Conservation (phyloP, 306 rosid genomes). For the Casuarina equisetifolia region DNA sequence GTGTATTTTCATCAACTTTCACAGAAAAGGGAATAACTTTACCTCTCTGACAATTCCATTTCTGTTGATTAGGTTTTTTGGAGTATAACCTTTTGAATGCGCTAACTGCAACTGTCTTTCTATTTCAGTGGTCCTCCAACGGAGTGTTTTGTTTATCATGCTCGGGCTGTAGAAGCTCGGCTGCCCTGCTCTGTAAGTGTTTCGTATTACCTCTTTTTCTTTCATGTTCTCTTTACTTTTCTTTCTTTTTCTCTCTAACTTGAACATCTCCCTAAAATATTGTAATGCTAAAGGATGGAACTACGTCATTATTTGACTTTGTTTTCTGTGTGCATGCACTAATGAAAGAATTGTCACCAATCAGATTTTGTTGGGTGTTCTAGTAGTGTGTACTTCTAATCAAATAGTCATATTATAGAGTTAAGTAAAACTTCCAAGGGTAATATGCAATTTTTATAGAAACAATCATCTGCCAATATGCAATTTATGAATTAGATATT, state of each 20-base stretch:
- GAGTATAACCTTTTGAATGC: slow-evolving; percentile 15
- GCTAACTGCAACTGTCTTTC: slow-evolving; percentile 35
- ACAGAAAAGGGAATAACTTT: neutral
- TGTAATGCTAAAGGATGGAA: neutral
- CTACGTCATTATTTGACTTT: neutral
- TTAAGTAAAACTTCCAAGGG: neutral
- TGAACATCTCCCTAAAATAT: slow-evolving; percentile 15
- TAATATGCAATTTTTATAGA: slow-evolving; percentile 12
- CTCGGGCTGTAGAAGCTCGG: slow-evolving; percentile 75
- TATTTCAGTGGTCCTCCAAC: slow-evolving; percentile 93
- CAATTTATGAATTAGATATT: slow-evolving; percentile 9
- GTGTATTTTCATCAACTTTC: neutral
- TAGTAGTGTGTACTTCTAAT: neutral
- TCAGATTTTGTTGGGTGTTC: neutral
- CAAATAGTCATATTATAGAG: neutral
- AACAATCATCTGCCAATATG: slow-evolving; percentile 1
- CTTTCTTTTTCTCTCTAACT: neutral
- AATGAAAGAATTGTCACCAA: neutral
- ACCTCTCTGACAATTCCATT: slow-evolving; percentile 18
- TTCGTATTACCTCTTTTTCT: slow-evolving; percentile 12
- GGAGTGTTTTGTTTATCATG: slow-evolving; percentile 87
- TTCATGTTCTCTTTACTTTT: neutral
- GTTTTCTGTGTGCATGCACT: slow-evolving; percentile 4
- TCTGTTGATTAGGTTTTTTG: slow-evolving; percentile 19
- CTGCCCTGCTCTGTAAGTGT: slow-evolving; percentile 56